phyloP scores from a whole-genome alignment of 352 stramenopile species.

The Phytophthora sansomeana region DNA sequence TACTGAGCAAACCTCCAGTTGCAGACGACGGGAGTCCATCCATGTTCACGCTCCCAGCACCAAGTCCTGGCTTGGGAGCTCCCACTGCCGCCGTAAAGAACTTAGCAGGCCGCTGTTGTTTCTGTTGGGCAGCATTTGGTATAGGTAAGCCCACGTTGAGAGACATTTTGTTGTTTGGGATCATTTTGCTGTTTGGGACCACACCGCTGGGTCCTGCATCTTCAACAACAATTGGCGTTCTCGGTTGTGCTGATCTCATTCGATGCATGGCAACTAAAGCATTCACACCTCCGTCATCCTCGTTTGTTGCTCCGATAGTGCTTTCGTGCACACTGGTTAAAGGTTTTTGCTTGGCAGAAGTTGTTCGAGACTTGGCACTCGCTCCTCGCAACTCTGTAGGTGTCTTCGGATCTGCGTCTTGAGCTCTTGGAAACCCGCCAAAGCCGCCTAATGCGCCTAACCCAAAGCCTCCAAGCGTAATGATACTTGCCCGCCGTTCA shows the following conservation, averaged over 20 bases:
- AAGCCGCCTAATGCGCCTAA: slow-evolving; percentile 21
- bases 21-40: slow-evolving; percentile 7
- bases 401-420: slow-evolving; percentile 3
- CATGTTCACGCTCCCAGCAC: slow-evolving; percentile 7
- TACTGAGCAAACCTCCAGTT: not conserved
- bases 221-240: slow-evolving; percentile 23
- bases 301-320: not conserved
- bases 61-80: not conserved
- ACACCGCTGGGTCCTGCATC: not conserved
- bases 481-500: slow-evolving; percentile 37
- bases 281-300: slow-evolving; percentile 16
- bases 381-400: slow-evolving; percentile 15
- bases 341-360: slow-evolving; percentile 18
- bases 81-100: slow-evolving; percentile 6
- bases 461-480: slow-evolving; percentile 38
- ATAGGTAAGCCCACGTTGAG: slow-evolving; percentile 9
- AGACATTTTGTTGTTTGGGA: not conserved
- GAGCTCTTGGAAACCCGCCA: not conserved
- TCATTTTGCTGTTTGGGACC: not conserved
- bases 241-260: slow-evolving; percentile 16
- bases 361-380: slow-evolving; percentile 32
- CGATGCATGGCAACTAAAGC: slow-evolving; percentile 30
- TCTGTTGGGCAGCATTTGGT: slow-evolving; percentile 2
- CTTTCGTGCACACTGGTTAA: slow-evolving; percentile 19
- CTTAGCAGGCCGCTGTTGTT: slow-evolving; percentile 12